Conservation (phyloP, 1,284 basidiomycete species). For the Ganoderma multipileum region DNA sequence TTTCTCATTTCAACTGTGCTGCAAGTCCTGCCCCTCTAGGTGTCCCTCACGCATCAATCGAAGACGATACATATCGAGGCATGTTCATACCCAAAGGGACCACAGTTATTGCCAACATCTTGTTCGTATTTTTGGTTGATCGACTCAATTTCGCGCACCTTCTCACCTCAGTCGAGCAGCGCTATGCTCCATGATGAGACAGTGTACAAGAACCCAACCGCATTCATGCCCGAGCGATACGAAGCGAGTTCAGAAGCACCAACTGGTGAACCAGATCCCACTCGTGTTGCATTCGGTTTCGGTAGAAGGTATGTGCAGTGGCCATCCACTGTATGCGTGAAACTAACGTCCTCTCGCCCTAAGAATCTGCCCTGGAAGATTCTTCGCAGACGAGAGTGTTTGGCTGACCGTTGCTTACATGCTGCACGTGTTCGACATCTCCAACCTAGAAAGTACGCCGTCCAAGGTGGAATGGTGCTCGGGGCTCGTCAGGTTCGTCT, state of each 20-base stretch:
- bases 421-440: neutral
- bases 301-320: constrained; percentile 8
- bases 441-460: neutral
- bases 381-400: neutral
- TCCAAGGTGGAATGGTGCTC: neutral
- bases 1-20: no score
- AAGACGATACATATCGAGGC: constrained; percentile 20
- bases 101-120: constrained; percentile 25
- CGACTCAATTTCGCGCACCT: neutral
- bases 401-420: neutral
- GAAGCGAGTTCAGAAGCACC: neutral
- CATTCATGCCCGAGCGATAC: constrained; percentile 33
- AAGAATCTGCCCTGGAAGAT: neutral
- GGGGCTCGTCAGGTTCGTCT: neutral
- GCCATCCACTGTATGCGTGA: neutral
- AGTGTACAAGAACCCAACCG: constrained; percentile 30
- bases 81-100: constrained; percentile 24
- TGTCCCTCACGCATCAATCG: constrained; percentile 20
- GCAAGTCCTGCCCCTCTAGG: no score
- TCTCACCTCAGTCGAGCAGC: constrained; percentile 12
- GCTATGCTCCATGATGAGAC: constrained; percentile 34
- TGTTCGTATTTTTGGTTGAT: constrained; percentile 7
- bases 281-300: constrained; percentile 19
- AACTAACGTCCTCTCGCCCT: neutral
- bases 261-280: constrained; percentile 14